Evolutionary conservation across 176 grass and related monocot genomes (phyloP).

Genomic region (Ensete glaucum): DNA sequence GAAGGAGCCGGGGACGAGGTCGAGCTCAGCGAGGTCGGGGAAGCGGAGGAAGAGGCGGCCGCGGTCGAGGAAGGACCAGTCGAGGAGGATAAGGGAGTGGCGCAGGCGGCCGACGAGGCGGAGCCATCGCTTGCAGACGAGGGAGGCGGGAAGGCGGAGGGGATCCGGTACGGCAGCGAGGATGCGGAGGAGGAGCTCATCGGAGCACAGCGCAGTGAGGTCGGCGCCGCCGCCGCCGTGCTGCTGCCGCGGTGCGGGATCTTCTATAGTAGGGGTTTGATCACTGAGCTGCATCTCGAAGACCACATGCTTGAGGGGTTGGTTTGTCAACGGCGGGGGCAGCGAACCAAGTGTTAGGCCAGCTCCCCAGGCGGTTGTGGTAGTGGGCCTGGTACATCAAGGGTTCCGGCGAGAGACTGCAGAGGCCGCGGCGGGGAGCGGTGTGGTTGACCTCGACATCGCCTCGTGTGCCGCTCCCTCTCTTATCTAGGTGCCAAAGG

Average conservation of each 20-base stretch:
- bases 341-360: constrained; percentile 30
- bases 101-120: constrained; percentile 64
- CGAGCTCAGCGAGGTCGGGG: constrained; percentile 55
- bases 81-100: constrained; percentile 53
- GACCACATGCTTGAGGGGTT: constrained; percentile 19
- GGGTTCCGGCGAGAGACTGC: constrained; percentile 7
- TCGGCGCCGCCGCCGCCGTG: not conserved
- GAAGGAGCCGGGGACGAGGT: constrained; percentile 74
- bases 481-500: not conserved
- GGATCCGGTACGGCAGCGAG: constrained; percentile 46
- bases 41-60: constrained; percentile 62
- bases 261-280: constrained; percentile 36
- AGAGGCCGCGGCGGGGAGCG: not conserved
- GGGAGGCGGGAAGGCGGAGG: constrained; percentile 41
- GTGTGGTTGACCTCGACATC: not conserved
- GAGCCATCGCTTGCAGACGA: constrained; percentile 79
- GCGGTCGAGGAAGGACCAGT: constrained; percentile 59
- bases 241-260: not conserved
- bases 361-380: constrained; percentile 26
- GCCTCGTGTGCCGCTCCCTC: not conserved
- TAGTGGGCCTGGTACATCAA: constrained; percentile 33
- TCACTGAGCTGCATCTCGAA: constrained; percentile 26
- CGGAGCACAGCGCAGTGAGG: constrained; percentile 23
- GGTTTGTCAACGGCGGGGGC: not conserved
- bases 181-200: constrained; percentile 48